Conservation (phyloP, 441 rosid species). For the Pelargonium myrrhifolium region DNA sequence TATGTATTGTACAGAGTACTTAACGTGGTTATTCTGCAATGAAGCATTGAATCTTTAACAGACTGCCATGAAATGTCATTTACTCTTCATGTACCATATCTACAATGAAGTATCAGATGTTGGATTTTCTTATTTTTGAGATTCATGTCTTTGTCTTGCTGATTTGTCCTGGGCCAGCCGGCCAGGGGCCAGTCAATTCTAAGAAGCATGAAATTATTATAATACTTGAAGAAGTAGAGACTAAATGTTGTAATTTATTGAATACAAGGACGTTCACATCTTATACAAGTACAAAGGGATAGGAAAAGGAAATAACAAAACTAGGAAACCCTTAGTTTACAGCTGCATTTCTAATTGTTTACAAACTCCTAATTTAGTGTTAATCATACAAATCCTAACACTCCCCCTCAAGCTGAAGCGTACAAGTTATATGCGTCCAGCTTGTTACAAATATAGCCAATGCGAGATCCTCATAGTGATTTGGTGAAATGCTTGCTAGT, state of each 20-base stretch:
- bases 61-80: background rate
- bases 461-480: background rate
- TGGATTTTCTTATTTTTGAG: background rate
- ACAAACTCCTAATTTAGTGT: no score
- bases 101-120: background rate
- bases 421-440: background rate
- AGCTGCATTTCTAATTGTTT: no score
- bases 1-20: background rate
- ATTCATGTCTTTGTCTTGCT: background rate
- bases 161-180: background rate
- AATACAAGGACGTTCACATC: no score
- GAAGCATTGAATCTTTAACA: background rate
- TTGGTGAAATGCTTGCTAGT: background rate
- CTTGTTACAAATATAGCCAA: background rate
- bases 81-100: background rate
- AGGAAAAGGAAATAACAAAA: no score
- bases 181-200: background rate
- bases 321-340: no score
- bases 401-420: background rate
- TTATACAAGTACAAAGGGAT: no score
- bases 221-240: background rate
- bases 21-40: background rate
- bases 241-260: no score
- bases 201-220: background rate
- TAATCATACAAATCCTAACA: background rate